Evolutionary conservation across 2,329 filamentous ascomycete species (phyloP).

Genomic region (Pezicula carpinea): DNA sequence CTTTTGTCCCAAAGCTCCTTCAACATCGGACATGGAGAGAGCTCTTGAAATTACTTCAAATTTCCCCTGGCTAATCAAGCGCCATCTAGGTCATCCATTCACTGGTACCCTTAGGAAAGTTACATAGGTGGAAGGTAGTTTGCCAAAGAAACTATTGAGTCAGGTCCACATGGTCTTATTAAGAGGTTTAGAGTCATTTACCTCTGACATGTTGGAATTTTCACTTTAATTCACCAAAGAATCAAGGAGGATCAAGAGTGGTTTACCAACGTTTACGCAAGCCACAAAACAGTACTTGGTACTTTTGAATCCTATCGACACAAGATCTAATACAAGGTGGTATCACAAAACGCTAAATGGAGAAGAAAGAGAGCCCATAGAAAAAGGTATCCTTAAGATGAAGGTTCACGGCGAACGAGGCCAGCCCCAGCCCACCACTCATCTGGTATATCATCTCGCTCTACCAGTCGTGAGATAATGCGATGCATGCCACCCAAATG

Average conservation of each 20-base stretch:
- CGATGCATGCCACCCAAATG: slow-evolving; percentile 61
- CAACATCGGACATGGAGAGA: neutral
- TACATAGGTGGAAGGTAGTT: too few relatives aligned
- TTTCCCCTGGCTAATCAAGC: neutral
- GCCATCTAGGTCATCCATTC: too few relatives aligned
- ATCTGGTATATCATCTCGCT: slow-evolving; percentile 72
- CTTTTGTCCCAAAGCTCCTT: neutral
- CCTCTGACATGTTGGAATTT: too few relatives aligned
- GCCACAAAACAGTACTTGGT: too few relatives aligned
- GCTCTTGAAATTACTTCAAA: neutral
- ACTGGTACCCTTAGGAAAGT: too few relatives aligned
- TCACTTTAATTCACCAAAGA: too few relatives aligned
- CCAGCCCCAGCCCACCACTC: slow-evolving; percentile 76
- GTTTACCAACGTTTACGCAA: too few relatives aligned
- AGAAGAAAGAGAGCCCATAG: neutral
- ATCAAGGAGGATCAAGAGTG: too few relatives aligned
- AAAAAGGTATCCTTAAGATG: slow-evolving; percentile 9
- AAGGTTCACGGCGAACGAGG: slow-evolving; percentile 43
- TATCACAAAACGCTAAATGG: slow-evolving; percentile 15
- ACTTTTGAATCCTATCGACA: slow-evolving; percentile 1
- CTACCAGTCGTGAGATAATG: slow-evolving; percentile 66
- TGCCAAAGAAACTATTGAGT: too few relatives aligned
- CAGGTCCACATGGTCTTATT: too few relatives aligned
- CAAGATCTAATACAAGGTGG: slow-evolving; percentile 17
- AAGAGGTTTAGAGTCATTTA: too few relatives aligned